These are phyloP conservation scores for Pisolithus sp. DNA, from an alignment of 768 basidiomycete genomes.

Conservation along the genomic window DNA sequence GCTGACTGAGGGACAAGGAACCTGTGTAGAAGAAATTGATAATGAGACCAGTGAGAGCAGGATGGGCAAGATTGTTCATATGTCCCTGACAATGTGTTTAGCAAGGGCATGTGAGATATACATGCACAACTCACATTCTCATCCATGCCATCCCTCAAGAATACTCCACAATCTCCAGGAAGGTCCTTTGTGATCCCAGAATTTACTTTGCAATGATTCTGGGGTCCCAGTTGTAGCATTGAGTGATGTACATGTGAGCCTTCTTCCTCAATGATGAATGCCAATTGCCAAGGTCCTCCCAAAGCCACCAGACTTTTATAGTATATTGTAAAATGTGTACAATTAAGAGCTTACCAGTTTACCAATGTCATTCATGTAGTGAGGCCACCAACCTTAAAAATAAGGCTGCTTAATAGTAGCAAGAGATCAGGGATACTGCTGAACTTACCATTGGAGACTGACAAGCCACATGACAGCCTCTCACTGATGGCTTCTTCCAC, in stretches of 20 bases:
- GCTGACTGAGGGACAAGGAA: background rate
- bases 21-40: slow-evolving; percentile 4
- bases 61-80: slow-evolving; percentile 2
- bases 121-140: too few species aligned
- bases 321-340: too few species aligned
- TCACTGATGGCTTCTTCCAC: slow-evolving; percentile 1
- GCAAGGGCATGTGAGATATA: too few species aligned
- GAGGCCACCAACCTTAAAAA: slow-evolving; percentile 5
- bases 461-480: background rate
- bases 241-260: background rate
- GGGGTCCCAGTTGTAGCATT: too few species aligned
- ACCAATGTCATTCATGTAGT: background rate
- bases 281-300: slow-evolving; percentile 3
- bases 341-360: slow-evolving; percentile 2
- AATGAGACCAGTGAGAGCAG: background rate
- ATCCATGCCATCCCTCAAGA: too few species aligned
- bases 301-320: background rate
- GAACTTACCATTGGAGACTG: background rate
- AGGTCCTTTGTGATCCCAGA: too few species aligned
- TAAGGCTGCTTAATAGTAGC: background rate
- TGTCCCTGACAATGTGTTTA: background rate
- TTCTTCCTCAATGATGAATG: background rate
- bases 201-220: too few species aligned
- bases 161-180: too few species aligned
- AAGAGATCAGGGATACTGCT: background rate